These are phyloP conservation scores for Solanum corneliomulleri DNA, from an alignment of 257 asterid genomes.

Conservation along the genomic window DNA sequence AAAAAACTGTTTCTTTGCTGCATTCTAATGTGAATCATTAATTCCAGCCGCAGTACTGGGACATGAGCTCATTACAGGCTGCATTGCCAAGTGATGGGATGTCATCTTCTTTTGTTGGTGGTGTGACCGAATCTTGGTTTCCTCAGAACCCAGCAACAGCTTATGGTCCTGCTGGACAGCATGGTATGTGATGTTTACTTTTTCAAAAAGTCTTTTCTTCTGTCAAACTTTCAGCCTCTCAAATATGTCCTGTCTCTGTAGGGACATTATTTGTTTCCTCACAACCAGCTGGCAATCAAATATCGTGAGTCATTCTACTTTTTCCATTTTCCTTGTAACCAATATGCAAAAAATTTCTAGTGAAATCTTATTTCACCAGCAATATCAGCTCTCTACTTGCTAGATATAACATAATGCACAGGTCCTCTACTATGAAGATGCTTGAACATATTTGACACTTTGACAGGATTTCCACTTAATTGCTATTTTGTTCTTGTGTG, in stretches of 20 bases:
- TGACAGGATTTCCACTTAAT: not conserved
- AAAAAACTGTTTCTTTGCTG: not conserved
- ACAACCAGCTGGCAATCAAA: conserved; percentile 38
- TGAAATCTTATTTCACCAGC: not conserved
- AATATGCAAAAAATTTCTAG: not conserved
- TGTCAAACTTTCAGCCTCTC: not conserved
- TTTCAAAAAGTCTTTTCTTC: conserved; percentile 8
- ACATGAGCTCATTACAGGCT: conserved; percentile 66
- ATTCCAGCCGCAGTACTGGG: conserved; percentile 45
- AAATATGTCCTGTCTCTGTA: conserved; percentile 12
- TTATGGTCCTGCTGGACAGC: conserved; percentile 26
- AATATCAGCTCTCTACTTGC: not conserved
- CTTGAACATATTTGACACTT: not conserved
- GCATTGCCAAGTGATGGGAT: conserved; percentile 48
- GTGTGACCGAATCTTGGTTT: conserved; percentile 47
- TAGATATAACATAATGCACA: not conserved
- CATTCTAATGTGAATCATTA: not conserved
- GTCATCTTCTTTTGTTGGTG: conserved; percentile 42
- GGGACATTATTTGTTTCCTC: conserved; percentile 48
- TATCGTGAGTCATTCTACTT: conserved; percentile 34
- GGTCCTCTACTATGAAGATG: not conserved
- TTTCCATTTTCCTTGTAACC: not conserved
- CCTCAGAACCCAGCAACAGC: conserved; percentile 35
- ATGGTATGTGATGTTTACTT: conserved; percentile 23
- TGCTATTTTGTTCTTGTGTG: not conserved